phyloP scores from a whole-genome alignment of 2,329 filamentous ascomycete species.

The Diplocarpon mali region DNA sequence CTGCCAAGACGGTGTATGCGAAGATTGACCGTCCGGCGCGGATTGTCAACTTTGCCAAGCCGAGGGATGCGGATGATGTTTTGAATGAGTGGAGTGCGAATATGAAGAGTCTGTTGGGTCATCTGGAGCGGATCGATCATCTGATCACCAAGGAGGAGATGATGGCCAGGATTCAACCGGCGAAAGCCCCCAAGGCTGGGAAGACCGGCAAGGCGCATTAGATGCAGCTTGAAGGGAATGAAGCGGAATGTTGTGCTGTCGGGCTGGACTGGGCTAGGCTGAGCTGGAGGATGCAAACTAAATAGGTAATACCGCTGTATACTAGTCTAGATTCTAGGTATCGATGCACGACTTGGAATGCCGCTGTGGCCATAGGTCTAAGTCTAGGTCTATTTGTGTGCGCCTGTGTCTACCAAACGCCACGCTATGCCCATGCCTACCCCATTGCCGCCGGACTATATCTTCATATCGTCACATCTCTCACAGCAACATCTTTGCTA shows the following conservation, averaged over 20 bases:
- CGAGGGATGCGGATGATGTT: slow-evolving; percentile 87
- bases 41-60: slow-evolving; percentile 89
- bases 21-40: slow-evolving; percentile 92
- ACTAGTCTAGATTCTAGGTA: slow-evolving; percentile 27
- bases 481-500: neutral
- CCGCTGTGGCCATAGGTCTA: neutral
- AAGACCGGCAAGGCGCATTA: slow-evolving; percentile 30
- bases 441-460: neutral
- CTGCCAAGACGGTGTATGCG: slow-evolving; percentile 93
- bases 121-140: slow-evolving; percentile 88
- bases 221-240: neutral
- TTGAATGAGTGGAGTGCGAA: slow-evolving; percentile 98
- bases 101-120: slow-evolving; percentile 83
- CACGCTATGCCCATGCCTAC: slow-evolving; percentile 11
- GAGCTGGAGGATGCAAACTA: neutral
- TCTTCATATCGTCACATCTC: neutral
- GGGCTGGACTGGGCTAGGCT: neutral
- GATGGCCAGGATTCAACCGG: slow-evolving; percentile 93
- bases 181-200: slow-evolving; percentile 21
- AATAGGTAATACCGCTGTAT: slow-evolving; percentile 23
- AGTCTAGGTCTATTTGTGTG: neutral
- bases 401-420: slow-evolving; percentile 12
- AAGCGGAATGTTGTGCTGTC: slow-evolving; percentile 1
- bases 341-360: slow-evolving; percentile 12
- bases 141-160: slow-evolving; percentile 99